These are phyloP conservation scores for Seminavis robusta DNA, from an alignment of 108 stramenopile species.

Conservation along the genomic window DNA sequence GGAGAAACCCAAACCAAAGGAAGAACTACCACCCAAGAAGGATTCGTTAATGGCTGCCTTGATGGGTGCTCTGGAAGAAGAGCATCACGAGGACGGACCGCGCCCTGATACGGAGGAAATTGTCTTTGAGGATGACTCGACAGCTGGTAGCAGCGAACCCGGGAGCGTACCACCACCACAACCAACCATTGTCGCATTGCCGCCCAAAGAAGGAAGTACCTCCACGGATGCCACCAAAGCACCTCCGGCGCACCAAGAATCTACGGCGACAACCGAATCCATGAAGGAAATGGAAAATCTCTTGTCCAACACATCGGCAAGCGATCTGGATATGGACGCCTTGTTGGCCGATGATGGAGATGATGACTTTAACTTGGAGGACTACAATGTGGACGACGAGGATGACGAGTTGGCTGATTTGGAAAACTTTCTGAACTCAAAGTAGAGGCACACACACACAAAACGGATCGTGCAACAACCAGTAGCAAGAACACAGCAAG, in stretches of 20 bases:
- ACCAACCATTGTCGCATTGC: not conserved
- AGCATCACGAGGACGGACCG: constrained; percentile 51
- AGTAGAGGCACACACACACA: too few species aligned
- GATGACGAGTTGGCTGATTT: constrained; percentile 70
- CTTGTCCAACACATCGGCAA: constrained; percentile 8
- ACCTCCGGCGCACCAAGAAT: not conserved
- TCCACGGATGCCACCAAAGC: not conserved
- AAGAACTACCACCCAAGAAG: constrained; percentile 16
- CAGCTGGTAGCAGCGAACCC: not conserved
- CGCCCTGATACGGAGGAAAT: constrained; percentile 16
- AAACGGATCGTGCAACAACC: too few species aligned
- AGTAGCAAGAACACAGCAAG: too few species aligned
- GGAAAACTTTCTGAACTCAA: constrained; percentile 72
- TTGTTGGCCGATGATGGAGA: constrained; percentile 32
- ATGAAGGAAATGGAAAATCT: not conserved
- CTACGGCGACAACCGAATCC: not conserved
- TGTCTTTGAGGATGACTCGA: constrained; percentile 21
- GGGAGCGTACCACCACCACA: not conserved
- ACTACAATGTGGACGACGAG: constrained; percentile 48
- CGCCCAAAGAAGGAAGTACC: not conserved
- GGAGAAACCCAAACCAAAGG: constrained; percentile 9
- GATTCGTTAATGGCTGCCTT: constrained; percentile 52
- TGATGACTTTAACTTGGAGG: constrained; percentile 46
- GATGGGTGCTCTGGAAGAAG: constrained; percentile 62
- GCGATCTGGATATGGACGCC: constrained; percentile 53